Percentiles rank a stretch among this genome's conserved stretches.
phyloP scores from a whole-genome alignment of 345 rosid species.

The Hibiscus tridactylites region DNA sequence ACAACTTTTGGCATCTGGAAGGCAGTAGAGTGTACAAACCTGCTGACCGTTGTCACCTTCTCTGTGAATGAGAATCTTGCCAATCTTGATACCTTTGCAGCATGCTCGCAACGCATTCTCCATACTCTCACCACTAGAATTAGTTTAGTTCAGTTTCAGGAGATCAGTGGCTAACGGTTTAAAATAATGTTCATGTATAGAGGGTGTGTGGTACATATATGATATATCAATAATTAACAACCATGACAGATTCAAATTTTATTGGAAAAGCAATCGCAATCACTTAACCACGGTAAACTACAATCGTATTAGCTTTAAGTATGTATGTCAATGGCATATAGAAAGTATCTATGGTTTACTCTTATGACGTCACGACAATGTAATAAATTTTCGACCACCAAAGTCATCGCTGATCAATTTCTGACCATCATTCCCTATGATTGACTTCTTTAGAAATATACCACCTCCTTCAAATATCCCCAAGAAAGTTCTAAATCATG shows the following conservation, averaged over 20 bases:
- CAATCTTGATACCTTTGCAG: conserved; percentile 95
- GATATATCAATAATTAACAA: not conserved
- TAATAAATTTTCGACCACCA: not conserved
- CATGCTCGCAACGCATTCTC: conserved; percentile 98
- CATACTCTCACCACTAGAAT: conserved; percentile 93
- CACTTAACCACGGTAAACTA: not conserved
- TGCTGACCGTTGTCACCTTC: conserved; percentile 99
- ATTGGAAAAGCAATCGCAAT: not conserved
- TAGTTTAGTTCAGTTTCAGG: not conserved
- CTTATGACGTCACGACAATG: not conserved
- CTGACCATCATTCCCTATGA: not conserved
- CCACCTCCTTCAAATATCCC: not conserved
- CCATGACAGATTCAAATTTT: not conserved
- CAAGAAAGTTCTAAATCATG: not conserved
- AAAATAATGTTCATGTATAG: not conserved
- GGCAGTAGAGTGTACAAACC: conserved; percentile 27
- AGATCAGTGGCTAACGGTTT: conserved; percentile 4
- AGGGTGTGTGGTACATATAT: not conserved
- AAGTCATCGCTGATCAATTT: not conserved
- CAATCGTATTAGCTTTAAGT: not conserved
- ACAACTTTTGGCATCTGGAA: not conserved
- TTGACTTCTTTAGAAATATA: not conserved
- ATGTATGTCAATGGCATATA: not conserved
- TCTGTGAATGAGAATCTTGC: conserved; percentile 92
- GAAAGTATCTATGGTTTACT: not conserved